Evolutionary conservation across 805 yeast species (phyloP), one percentile per base, ranked within the genome.

Genomic region (Starmerella vitae): DNA sequence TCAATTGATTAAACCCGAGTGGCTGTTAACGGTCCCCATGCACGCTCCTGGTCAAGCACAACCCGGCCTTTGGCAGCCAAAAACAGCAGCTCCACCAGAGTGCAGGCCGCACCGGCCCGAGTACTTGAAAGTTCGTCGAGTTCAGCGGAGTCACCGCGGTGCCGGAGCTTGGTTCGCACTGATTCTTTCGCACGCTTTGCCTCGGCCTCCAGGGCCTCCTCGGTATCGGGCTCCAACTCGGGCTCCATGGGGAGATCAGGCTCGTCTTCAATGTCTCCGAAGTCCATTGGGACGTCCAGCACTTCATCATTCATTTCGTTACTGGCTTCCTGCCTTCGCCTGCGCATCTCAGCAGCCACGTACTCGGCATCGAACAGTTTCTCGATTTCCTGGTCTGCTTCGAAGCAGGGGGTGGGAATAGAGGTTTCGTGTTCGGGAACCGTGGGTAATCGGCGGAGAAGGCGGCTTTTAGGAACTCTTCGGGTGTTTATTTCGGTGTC

Each of bases 31-130:
- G 37, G 14, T 9, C 46, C 48, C 39, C 44, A 46, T 2, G 50
- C 37, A n/a, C 19, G 27, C 14, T 12, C 28, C 34, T 46, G 50
- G 13, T 20, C 30, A 9, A 36, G 30, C 5, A 13, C 13, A 12
- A 45, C 39, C 7, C 34, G 31, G 29, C 48, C 48, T 22, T 30
- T 27, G 7, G 44, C 42, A 3, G 48, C 46, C n/a, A 39, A 34
- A 1, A 7, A 28, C 19, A 47, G 41, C 26, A 47, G 38, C 28
- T 47, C 51, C 42, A 47, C 27, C 7, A 47, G 37, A 27, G 37
- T 39, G 30, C 42, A 32, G n/a, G 51, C 47, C 10, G 44, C 42
- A 18, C 34, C 31, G 13, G 20, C n/a, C 5, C 39, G 29, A 15
- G 36, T 24, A 5, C 26, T 24, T 3, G 47, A 45, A 10, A 47